Conservation (phyloP, 2,329 filamentous ascomycete genomes). For the Curvularia verruculosa region DNA sequence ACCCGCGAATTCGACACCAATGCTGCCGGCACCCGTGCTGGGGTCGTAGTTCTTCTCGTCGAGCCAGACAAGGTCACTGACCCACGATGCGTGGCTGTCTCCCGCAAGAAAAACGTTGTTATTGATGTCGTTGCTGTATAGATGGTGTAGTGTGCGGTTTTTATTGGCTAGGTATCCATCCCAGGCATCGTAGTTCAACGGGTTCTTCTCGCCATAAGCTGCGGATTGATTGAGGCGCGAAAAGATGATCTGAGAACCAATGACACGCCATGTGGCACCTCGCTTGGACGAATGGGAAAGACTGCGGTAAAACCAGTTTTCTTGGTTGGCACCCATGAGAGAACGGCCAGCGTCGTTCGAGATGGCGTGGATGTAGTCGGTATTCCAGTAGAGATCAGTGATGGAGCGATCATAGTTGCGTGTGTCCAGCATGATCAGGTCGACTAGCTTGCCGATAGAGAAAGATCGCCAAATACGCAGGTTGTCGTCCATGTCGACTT, state of each 20-base stretch:
- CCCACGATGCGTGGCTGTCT: conserved; percentile 71
- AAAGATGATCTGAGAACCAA: conserved; percentile 75
- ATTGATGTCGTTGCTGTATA: conserved; percentile 70
- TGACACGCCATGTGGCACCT: conserved; percentile 72
- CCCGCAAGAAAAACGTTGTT: conserved; percentile 78
- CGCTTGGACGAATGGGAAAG: conserved; percentile 65
- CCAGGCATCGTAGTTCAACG: conserved; percentile 65
- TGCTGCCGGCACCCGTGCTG: conserved; percentile 48
- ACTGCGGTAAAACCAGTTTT: conserved; percentile 65
- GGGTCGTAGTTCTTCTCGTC: conserved; percentile 50
- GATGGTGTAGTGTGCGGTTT: conserved; percentile 70
- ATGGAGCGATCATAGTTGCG: conserved; percentile 53
- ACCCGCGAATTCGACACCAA: conserved; percentile 64
- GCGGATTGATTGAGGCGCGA: conserved; percentile 60
- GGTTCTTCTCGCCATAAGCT: conserved; percentile 52
- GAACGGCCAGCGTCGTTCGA: conserved; percentile 70
- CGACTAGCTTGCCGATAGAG: conserved; percentile 50
- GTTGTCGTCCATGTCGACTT: conserved; percentile 54
- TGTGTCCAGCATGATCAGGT: conserved; percentile 54
- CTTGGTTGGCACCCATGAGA: conserved; percentile 74
- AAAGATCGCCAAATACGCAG: conserved; percentile 53
- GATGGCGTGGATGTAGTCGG: conserved; percentile 66
- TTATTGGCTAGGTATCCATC: conserved; percentile 72
- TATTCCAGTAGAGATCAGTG: conserved; percentile 61
- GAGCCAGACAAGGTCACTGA: conserved; percentile 54